Conservation (phyloP, 139 green algal genomes). For the Chlorella sp. region DNA sequence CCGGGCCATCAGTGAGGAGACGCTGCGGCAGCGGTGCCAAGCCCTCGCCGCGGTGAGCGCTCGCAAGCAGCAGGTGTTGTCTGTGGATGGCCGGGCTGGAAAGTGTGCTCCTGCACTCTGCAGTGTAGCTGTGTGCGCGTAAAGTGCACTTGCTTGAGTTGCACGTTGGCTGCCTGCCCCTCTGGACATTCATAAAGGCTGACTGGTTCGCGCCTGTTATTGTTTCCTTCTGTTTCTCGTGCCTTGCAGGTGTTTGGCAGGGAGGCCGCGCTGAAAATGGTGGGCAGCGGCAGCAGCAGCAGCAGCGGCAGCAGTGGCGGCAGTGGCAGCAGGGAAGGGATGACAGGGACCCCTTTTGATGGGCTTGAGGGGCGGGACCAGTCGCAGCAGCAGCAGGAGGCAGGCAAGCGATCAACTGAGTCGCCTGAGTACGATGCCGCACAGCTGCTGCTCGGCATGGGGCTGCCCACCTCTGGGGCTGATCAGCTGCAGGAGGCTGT, state of each 20-base stretch:
- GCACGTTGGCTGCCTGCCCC: not conserved
- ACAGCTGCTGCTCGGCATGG: too few species aligned
- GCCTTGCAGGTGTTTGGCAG: constrained; percentile 6
- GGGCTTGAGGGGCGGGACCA: too few species aligned
- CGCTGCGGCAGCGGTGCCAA: not conserved
- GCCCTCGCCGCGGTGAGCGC: constrained; percentile 1
- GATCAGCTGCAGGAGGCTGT: too few species aligned
- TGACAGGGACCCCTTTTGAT: too few species aligned
- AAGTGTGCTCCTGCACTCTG: not conserved
- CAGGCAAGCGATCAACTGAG: too few species aligned
- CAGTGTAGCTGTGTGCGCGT: not conserved
- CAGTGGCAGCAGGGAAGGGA: too few species aligned
- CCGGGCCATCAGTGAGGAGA: not conserved
- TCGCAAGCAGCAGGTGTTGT: not conserved
- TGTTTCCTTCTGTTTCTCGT: not conserved
- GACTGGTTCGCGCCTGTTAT: too few species aligned
- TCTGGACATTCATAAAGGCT: not conserved
- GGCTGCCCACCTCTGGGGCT: too few species aligned
- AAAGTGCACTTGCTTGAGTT: not conserved
- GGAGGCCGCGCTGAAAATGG: not conserved
- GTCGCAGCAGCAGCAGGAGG: too few species aligned
- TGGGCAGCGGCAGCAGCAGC: not conserved
- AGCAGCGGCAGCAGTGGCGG: too few species aligned
- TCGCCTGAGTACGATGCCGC: too few species aligned
- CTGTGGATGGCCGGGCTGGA: not conserved